Conservation (phyloP, 371 early-diverging fungal species). For the Mucor plumbeus region DNA sequence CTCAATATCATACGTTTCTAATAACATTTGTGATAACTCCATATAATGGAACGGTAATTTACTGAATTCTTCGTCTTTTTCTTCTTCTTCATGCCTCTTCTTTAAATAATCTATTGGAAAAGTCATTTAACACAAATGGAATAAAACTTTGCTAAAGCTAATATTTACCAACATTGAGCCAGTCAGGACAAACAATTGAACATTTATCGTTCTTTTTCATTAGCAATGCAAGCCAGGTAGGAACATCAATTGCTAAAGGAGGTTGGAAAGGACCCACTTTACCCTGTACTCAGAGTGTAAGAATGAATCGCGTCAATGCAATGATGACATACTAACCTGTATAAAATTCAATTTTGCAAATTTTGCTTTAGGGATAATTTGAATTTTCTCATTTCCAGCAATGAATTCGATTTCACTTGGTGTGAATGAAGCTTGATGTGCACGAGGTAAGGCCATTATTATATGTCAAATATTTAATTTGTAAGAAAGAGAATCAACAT, state of each 20-base stretch:
- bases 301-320: neutral
- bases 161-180: constrained; percentile 61
- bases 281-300: constrained; percentile 14
- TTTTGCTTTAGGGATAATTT: constrained; percentile 70
- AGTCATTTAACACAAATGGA: neutral
- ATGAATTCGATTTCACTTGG: constrained; percentile 88
- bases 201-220: constrained; percentile 84
- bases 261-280: constrained; percentile 64
- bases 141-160: neutral
- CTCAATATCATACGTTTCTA: constrained; percentile 64
- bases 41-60: constrained; percentile 81
- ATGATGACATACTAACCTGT: constrained; percentile 46
- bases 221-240: constrained; percentile 88
- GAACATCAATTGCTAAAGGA: constrained; percentile 71
- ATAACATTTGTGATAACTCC: constrained; percentile 78
- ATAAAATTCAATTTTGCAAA: constrained; percentile 70
- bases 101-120: constrained; percentile 56
- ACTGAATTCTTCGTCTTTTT: constrained; percentile 67
- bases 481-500: neutral
- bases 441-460: constrained; percentile 68
- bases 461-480: neutral
- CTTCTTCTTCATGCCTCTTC: constrained; percentile 64
- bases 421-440: constrained; percentile 66
- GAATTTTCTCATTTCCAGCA: constrained; percentile 76
- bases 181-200: constrained; percentile 81